These are phyloP conservation scores for Lenzites betulinus DNA, from an alignment of 768 basidiomycete species.

Conservation along the genomic window DNA sequence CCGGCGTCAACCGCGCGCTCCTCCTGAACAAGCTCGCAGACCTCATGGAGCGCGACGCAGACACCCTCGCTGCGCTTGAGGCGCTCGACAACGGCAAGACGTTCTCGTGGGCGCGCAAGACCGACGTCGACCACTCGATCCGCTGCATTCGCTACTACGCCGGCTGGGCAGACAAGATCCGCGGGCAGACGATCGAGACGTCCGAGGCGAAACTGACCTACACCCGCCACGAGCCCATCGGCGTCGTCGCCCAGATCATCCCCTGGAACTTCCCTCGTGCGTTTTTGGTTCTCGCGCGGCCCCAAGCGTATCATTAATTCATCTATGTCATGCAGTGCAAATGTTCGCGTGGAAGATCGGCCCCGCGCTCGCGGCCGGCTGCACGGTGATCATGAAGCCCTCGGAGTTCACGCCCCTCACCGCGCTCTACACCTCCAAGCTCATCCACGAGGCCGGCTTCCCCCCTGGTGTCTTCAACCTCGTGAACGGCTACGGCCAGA, in stretches of 20 bases:
- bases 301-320: background rate
- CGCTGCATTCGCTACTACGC: constrained; percentile 74
- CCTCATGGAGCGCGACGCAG: constrained; percentile 60
- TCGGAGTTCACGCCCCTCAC: constrained; percentile 66
- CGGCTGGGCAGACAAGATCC: constrained; percentile 88
- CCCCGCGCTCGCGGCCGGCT: constrained; percentile 65
- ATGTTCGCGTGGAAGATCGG: constrained; percentile 65
- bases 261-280: constrained; percentile 66
- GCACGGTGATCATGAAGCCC: constrained; percentile 63
- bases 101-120: constrained; percentile 46
- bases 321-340: constrained; percentile 35
- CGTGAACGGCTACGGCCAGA: constrained; percentile 54
- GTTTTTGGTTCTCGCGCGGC: constrained; percentile 15
- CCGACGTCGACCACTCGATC: constrained; percentile 52
- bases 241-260: constrained; percentile 59
- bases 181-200: constrained; percentile 74
- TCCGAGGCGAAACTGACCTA: constrained; percentile 51
- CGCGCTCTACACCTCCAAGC: constrained; percentile 46
- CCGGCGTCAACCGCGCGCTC: constrained; percentile 53
- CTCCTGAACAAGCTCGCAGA: constrained; percentile 65
- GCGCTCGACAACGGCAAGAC: constrained; percentile 70
- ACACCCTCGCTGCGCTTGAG: constrained; percentile 75
- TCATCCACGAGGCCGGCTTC: constrained; percentile 60
- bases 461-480: constrained; percentile 66
- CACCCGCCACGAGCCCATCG: constrained; percentile 63